Base-by-base conservation (phyloP, 1,284 basidiomycete genomes). In the Irpex rosettiformis region DNA sequence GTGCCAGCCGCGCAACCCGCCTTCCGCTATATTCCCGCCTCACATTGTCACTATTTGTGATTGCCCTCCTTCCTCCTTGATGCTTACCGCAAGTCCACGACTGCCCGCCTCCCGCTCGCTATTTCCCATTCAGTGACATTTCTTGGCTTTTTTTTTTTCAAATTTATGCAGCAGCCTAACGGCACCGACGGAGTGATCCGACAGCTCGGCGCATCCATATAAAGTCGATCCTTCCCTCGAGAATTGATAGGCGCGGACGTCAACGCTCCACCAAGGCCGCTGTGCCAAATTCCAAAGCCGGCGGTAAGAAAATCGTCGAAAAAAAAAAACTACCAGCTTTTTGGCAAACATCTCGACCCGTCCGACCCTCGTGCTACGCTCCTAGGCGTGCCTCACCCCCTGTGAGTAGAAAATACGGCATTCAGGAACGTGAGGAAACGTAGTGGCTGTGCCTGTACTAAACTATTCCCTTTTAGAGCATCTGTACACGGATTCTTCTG, bases 81-180 rank as follows among this genome's bases (percentile, higher is more conserved):
- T 16, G 16, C 33, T 37, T 37, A 37, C 33, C 33, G 10, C 33
- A 16, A 37, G 33, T 8, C 33, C 33, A 37, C 16, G 33, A 37
- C 33, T 37, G 33, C 33, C 33, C 33, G 33, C 33, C 16, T 16
- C 33, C 33, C 33, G 33, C 33, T 16, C 11, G 16, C 11, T 16
- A 37, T 37, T 16, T 11, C 11, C 11, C 33, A 16, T 37, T 37
- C 33, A 16, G 11, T 37, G 5, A 37, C 33, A 37, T 37, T 16
- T 16, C 21, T 11, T 45, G 18, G 8, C n/a, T 11, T 18, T 45
- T 37, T 7, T 16, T 16, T 10, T 27, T 51, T 51, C 48, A 51
- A 51, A 51, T 51, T 51, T 18, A 45, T 27, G 48, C 48, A 51
- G 18, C 24, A 51, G 22, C 27, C 48, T 51, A 51, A 51, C 48